A percentile compares a stretch with the other conserved stretches of the same genome.
Evolutionary conservation across 305 asterid genomes (phyloP).

Genomic region (Rubia peregrina): DNA sequence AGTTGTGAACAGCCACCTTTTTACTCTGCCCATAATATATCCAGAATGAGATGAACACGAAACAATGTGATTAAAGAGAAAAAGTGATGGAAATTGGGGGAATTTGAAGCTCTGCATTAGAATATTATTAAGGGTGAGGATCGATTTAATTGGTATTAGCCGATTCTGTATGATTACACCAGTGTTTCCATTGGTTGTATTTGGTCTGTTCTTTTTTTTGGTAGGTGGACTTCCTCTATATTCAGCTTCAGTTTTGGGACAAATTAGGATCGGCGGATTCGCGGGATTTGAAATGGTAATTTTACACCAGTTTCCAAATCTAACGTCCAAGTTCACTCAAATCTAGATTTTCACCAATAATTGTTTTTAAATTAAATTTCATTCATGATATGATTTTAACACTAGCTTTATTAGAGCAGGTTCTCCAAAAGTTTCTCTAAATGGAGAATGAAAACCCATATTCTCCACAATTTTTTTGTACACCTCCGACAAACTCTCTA

Average conservation of each 20-base stretch:
- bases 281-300: background rate
- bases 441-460: too few species aligned
- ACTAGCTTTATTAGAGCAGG: too few species aligned
- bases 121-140: background rate
- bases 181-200: background rate
- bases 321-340: background rate
- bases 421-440: too few species aligned
- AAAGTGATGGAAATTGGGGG: background rate
- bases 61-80: background rate
- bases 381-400: too few species aligned
- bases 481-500: too few species aligned
- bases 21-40: background rate
- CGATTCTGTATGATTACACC: background rate
- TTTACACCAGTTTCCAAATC: background rate
- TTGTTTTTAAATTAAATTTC: too few species aligned
- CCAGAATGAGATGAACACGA: slow-evolving; percentile 1
- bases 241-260: background rate
- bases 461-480: too few species aligned
- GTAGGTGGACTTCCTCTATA: background rate
- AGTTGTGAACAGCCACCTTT: background rate
- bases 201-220: too few species aligned
- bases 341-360: background rate
- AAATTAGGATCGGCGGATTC: background rate
- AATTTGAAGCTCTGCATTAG: background rate
- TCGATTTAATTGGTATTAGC: background rate